Evolutionary conservation across 2,329 filamentous ascomycete genomes (phyloP), one percentile per base, ranked within the genome.

Genomic region (Botryotinia narcissicola): DNA sequence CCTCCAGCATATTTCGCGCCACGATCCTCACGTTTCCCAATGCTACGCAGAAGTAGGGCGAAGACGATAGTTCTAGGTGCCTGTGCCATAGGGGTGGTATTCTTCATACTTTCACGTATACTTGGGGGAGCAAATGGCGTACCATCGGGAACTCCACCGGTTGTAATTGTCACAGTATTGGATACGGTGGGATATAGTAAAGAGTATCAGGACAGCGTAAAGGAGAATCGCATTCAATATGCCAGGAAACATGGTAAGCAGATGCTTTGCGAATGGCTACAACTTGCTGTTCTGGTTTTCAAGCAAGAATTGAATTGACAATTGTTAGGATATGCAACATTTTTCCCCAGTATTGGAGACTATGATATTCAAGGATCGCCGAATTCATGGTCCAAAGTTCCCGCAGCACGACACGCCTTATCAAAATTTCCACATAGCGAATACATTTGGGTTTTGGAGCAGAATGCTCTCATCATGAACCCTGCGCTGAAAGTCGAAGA

Each of bases 381-480:
- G 77, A 74, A 81, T 71, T 90, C 90, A 64, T 97, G 93, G 93
- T 86, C 93, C 60, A 90, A 92, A 78, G 88, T 98, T 71, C 93
- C 95, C 75, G 93, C 95, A 12, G 86, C 97, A 80, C 92, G 96
- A 75, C 95, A 99, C 82, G 95, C 95, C 66, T 90, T 98, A 83
- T 90, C 93, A 10, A 87, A 90, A 63, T 91, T 91, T 80, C 93
- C 95, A 8, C 88, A 94, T 78, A 90, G 89, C 75, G 90, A 88
- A 67, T 97, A 91, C 81, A 88, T 98, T 81, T 98, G 95, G 91
- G 94, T 92, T 81, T 89, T 99, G 25, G 93, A 95, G 74, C 89
- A 93, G 78, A 90, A 96, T 79, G 89, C 94, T 14, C 87, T 97
- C 77, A 96, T 99, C 80, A 97, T 97, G 93, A 92, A 96, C 81